These are phyloP conservation scores for Clarkia xantiana DNA, from an alignment of 345 rosid genomes.

Conservation along the genomic window DNA sequence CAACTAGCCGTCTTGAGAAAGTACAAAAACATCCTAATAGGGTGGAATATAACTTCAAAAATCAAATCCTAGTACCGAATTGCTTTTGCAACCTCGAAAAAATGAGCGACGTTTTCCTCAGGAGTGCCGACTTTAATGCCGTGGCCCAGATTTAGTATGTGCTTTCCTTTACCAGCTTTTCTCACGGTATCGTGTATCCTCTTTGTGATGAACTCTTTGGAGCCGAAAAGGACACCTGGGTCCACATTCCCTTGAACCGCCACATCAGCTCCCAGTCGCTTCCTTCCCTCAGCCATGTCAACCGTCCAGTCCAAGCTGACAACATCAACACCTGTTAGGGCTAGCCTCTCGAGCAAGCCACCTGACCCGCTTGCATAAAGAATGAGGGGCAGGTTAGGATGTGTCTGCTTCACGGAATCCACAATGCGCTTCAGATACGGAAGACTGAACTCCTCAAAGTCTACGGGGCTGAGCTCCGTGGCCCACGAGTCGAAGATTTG, in stretches of 20 bases:
- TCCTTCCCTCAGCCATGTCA: constrained; percentile 96
- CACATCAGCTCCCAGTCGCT: constrained; percentile 51
- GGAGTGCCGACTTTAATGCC: constrained; percentile 92
- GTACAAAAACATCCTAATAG: too few relatives aligned
- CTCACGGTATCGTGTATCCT: constrained; percentile 75
- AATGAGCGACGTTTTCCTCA: constrained; percentile 90
- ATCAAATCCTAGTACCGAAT: constrained; percentile 40
- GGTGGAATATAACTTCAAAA: too few relatives aligned
- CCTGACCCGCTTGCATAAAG: constrained; percentile 95
- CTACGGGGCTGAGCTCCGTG: constrained; percentile 91
- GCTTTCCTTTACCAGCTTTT: constrained; percentile 85
- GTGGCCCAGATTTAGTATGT: constrained; percentile 84
- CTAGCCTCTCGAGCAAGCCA: constrained; percentile 79
- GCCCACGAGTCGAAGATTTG: constrained; percentile 98
- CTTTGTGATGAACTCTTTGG: constrained; percentile 69
- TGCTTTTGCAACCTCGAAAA: constrained; percentile 74
- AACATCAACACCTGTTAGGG: constrained; percentile 78
- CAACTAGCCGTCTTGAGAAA: too few relatives aligned
- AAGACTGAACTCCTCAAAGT: constrained; percentile 81
- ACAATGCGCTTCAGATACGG: constrained; percentile 86
- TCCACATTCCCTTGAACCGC: constrained; percentile 96
- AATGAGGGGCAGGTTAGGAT: constrained; percentile 77
- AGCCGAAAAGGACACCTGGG: constrained; percentile 85
- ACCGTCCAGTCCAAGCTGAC: constrained; percentile 98
- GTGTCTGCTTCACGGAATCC: constrained; percentile 66